Evolutionary conservation across 2,329 filamentous ascomycete species (phyloP).

Genomic region (Onygena corvina): DNA sequence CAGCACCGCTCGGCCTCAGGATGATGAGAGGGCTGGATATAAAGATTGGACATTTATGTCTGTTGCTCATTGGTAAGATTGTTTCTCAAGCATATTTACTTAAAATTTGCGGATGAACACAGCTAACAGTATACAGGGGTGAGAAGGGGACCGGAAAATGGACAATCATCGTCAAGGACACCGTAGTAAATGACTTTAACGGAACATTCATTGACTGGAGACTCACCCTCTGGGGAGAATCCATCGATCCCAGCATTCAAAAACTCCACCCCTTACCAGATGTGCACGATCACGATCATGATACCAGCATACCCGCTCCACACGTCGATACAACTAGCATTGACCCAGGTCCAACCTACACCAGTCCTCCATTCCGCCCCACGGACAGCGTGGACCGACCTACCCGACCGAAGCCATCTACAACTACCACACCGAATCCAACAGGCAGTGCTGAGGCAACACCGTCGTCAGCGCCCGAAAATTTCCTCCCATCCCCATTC

Average conservation of each 20-base stretch:
- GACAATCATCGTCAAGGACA: slow-evolving; percentile 84
- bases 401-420: slow-evolving; percentile 46
- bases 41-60: slow-evolving; percentile 98
- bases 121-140: slow-evolving; percentile 48
- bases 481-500: slow-evolving; percentile 69
- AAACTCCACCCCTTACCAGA: slow-evolving; percentile 67
- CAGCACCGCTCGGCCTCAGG: slow-evolving; percentile 58
- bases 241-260: slow-evolving; percentile 62
- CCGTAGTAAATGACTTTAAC: slow-evolving; percentile 58
- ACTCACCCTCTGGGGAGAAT: slow-evolving; percentile 86
- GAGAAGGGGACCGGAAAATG: slow-evolving; percentile 78
- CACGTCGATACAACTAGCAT: slow-evolving; percentile 54
- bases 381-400: slow-evolving; percentile 56
- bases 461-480: slow-evolving; percentile 21
- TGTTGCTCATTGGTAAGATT: slow-evolving; percentile 76
- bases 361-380: slow-evolving; percentile 37
- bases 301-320: slow-evolving; percentile 50
- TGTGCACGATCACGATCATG: slow-evolving; percentile 71
- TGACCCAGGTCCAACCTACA: slow-evolving; percentile 36
- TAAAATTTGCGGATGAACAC: background rate
- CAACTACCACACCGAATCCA: slow-evolving; percentile 16
- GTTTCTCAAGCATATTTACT: background rate
- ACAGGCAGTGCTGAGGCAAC: slow-evolving; percentile 18
- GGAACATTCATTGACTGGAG: slow-evolving; percentile 86
- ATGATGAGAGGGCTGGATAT: slow-evolving; percentile 59